Evolutionary conservation across 1,284 basidiomycete species (phyloP), one percentile per base, ranked within the genome.

Genomic region (Pholiota adiposa): DNA sequence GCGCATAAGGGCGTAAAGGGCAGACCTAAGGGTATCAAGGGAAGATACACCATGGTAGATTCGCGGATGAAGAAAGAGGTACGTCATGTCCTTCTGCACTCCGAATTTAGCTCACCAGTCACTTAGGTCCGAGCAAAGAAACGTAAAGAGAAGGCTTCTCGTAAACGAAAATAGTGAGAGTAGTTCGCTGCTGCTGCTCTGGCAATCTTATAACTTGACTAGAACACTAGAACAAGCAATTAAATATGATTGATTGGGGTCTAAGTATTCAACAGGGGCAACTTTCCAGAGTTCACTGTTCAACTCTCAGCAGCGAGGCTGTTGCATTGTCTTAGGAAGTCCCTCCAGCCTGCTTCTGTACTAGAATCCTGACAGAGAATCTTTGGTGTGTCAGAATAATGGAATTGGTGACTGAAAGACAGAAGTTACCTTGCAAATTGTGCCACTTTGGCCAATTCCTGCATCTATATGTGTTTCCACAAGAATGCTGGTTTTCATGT

Each of bases 1-100:
- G 81, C 84, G 18, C 93, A 97, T 74, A 93, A 87, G 70, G 97
- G 94, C 56, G 73, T 96, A 67, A 92, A 96, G 79, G 97, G 97
- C 8, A 79, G 97, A 60, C 97, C 97, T 19, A 97, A 92, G 75
- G 97, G 97, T 65, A 90, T 98, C 61, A 98, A 97, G 79, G 97
- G 93, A 36, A 83, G 90, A 55, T 97, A 96, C 73, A 78, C 88
- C 60, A 98, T 98, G 93, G 93, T 97, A 8, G 96, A 98, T 71
- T 75, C 90, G 1, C 79, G 92, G 63, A 92, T 92, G 89, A 91
- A 81, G 73, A 93, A 93, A 83, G 91, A 93, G 84, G 89, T 90
- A 49, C 44, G 80, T 70, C 16, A 11, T 23, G 19, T 50, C 41
- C 8, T 14, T 52, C 56, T 29, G 43, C 53, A 19, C 27, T 3